Conservation (phyloP, 73 alveolate species). For the Paramecium primaurelia region DNA sequence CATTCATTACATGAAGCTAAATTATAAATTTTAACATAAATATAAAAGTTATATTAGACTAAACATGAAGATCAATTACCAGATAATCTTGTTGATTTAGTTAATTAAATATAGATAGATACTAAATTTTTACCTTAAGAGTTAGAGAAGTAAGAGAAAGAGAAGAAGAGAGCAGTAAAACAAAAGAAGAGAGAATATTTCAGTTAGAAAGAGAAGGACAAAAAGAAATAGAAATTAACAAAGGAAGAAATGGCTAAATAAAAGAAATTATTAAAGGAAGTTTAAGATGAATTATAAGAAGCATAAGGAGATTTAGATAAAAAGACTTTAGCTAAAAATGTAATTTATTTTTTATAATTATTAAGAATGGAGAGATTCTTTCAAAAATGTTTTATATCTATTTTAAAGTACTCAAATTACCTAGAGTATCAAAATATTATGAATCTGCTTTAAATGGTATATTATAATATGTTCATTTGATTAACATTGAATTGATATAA, state of each 20-base stretch:
- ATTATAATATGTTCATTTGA: background rate
- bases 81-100: background rate
- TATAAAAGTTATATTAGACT: background rate
- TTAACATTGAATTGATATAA: background rate
- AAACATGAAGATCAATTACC: background rate
- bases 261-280: background rate
- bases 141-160: background rate
- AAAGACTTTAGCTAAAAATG: background rate
- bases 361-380: slow-evolving; percentile 14
- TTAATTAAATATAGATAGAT: background rate
- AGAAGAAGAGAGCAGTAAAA: background rate
- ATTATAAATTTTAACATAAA: background rate
- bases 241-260: background rate
- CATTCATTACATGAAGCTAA: background rate
- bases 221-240: background rate
- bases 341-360: background rate
- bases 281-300: background rate
- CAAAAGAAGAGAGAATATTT: background rate
- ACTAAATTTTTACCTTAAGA: background rate
- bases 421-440: background rate
- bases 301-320: slow-evolving; percentile 20
- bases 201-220: slow-evolving; percentile 11
- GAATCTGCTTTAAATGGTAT: background rate
- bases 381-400: background rate
- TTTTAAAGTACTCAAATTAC: background rate